A percentile compares a stretch with the other conserved stretches of the same genome.
Conservation (phyloP, 352 stramenopile species). For the Pythium guiyangense region DNA sequence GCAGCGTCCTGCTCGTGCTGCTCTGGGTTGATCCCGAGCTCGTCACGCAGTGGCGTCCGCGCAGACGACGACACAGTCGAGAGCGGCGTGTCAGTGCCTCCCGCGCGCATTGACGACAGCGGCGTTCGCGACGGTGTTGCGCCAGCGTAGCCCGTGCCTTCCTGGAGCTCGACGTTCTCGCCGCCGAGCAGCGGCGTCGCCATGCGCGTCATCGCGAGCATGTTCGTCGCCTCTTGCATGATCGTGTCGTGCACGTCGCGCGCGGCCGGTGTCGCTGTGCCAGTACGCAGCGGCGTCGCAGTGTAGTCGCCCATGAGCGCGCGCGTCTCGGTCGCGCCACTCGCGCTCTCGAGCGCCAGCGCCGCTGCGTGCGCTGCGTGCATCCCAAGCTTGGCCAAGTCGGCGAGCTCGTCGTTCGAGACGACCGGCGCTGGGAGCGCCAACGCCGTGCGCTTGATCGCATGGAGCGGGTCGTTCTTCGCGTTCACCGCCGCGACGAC, state of each 20-base stretch:
- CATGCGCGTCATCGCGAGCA: slow-evolving; percentile 82
- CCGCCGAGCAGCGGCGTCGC: slow-evolving; percentile 94
- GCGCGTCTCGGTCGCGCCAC: slow-evolving; percentile 38
- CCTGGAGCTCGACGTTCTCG: slow-evolving; percentile 70
- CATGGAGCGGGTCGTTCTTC: slow-evolving; percentile 91
- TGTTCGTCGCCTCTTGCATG: slow-evolving; percentile 95
- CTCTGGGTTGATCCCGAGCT: slow-evolving; percentile 87
- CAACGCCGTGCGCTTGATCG: slow-evolving; percentile 88
- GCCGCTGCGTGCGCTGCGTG: slow-evolving; percentile 69
- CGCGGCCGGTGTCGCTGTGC: slow-evolving; percentile 68
- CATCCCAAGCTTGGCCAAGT: slow-evolving; percentile 92
- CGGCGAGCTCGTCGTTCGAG: slow-evolving; percentile 92
- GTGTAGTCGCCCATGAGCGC: slow-evolving; percentile 92
- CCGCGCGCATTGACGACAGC: background rate
- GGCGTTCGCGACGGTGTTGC: slow-evolving; percentile 63
- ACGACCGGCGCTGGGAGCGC: slow-evolving; percentile 92
- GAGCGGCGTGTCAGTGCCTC: slow-evolving; percentile 33
- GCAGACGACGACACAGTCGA: slow-evolving; percentile 29
- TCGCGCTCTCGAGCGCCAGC: slow-evolving; percentile 55
- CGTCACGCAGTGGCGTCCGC: slow-evolving; percentile 75
- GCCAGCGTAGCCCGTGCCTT: slow-evolving; percentile 87
- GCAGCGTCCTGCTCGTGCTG: slow-evolving; percentile 33
- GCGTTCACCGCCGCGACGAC: slow-evolving; percentile 92
- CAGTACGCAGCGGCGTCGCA: slow-evolving; percentile 53
- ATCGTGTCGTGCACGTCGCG: slow-evolving; percentile 88